A percentile compares a stretch with the other conserved stretches of the same genome.
phyloP scores from a whole-genome alignment of 805 yeast species.

The Saccharomycopsis fermentans region DNA sequence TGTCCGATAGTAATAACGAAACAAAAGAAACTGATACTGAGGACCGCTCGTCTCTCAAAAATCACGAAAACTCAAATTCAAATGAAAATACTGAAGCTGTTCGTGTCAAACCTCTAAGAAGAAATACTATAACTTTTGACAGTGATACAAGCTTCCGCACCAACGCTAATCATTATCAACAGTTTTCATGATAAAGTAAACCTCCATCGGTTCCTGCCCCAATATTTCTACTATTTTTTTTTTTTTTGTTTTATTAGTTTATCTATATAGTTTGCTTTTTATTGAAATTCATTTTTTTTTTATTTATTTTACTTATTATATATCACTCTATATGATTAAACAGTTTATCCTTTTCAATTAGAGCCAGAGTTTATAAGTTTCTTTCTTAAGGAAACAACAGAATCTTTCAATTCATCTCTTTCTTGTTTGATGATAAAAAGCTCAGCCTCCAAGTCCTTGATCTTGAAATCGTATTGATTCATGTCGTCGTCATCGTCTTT shows the following conservation, averaged over 20 bases:
- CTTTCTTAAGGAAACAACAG: conserved; percentile 48
- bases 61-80: neutral
- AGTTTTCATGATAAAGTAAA: no score
- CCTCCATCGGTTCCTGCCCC: no score
- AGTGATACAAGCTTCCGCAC: conserved; percentile 13
- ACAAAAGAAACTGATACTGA: neutral
- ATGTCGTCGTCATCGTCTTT: conserved; percentile 27
- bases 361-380: conserved; percentile 27
- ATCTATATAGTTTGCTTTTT: neutral
- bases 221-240: no score
- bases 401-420: conserved; percentile 65
- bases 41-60: neutral
- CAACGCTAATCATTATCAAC: conserved; percentile 10
- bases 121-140: conserved; percentile 12
- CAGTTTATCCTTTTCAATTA: neutral
- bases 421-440: conserved; percentile 73
- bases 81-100: neutral
- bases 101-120: neutral
- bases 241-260: neutral
- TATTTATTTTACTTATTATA: neutral
- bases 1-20: neutral
- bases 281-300: neutral
- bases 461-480: conserved; percentile 57
- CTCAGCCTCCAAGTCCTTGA: conserved; percentile 79
- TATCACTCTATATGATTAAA: neutral